A percentile compares a stretch with the other conserved stretches of the same genome.
These are phyloP conservation scores for Bremia lactucae DNA, from an alignment of 352 stramenopile species.

Conservation along the genomic window DNA sequence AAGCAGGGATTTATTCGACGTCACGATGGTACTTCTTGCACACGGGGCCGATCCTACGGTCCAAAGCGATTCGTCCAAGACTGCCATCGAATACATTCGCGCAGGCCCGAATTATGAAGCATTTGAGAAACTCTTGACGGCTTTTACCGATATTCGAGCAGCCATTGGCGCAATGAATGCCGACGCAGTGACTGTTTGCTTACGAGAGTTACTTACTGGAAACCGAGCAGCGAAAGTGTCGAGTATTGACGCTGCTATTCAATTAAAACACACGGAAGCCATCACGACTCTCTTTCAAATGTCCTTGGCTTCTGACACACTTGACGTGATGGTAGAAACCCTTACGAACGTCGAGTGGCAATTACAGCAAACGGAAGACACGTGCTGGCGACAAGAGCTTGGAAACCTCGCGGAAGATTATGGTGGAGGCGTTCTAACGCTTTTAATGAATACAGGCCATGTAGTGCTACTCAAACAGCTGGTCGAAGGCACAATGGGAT, in stretches of 20 bases:
- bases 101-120: not conserved
- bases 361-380: not conserved
- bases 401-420: not conserved
- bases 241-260: conserved; percentile 6
- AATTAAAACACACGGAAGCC: conserved; percentile 1
- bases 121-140: conserved; percentile 1
- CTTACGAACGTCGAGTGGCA: not conserved
- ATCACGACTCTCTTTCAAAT: conserved; percentile 2
- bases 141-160: not conserved
- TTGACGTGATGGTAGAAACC: conserved; percentile 2
- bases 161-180: conserved; percentile 2
- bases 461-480: conserved; percentile 1
- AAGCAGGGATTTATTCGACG: conserved; percentile 2
- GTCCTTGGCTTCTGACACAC: not conserved
- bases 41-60: conserved; percentile 2
- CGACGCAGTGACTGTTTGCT: conserved; percentile 1
- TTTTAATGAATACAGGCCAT: not conserved
- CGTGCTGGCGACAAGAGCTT: not conserved
- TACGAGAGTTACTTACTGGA: not conserved
- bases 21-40: conserved; percentile 1
- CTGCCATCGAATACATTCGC: conserved; percentile 1
- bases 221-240: not conserved
- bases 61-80: not conserved
- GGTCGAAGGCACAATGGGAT: not conserved
- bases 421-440: not conserved